A percentile compares a stretch with the other conserved stretches of the same genome.
Conservation (phyloP, 768 basidiomycete genomes). For the Termitomyces sp. region DNA sequence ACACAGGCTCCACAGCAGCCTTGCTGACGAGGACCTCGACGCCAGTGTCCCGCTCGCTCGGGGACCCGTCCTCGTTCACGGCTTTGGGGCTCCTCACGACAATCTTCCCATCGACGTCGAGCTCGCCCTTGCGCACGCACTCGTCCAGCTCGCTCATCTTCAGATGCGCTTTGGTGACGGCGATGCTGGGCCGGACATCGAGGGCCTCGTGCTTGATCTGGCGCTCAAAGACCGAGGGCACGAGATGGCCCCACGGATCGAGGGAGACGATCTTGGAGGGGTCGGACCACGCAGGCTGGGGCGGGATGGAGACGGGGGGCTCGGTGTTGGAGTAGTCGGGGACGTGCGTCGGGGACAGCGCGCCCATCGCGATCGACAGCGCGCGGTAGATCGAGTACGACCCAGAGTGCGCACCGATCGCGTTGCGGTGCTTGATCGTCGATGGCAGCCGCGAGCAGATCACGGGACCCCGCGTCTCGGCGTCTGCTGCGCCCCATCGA, state of each 20-base stretch:
- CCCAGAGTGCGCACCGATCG: conserved; percentile 91
- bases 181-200: conserved; percentile 90
- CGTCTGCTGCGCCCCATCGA: conserved; percentile 73
- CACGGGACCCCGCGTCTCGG: conserved; percentile 75
- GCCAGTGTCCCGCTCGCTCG: conserved; percentile 60
- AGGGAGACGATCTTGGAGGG: conserved; percentile 5
- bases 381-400: conserved; percentile 95
- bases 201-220: conserved; percentile 62
- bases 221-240: conserved; percentile 70
- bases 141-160: conserved; percentile 94
- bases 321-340: conserved; percentile 29
- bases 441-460: conserved; percentile 83
- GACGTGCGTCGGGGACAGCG: conserved; percentile 54
- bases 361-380: conserved; percentile 87
- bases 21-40: conserved; percentile 89
- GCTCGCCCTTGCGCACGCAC: conserved; percentile 63
- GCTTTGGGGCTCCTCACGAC: conserved; percentile 68
- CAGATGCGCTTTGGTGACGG: conserved; percentile 90
- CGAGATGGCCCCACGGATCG: conserved; percentile 25
- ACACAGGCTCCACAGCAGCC: conserved; percentile 95
- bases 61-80: conserved; percentile 59
- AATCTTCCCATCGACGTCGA: conserved; percentile 79
- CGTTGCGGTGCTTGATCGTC: conserved; percentile 88
- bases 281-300: not conserved
- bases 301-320: not conserved